Conservation (phyloP, 176 grass and related monocot genomes). For the Aegilops sharonensis region DNA sequence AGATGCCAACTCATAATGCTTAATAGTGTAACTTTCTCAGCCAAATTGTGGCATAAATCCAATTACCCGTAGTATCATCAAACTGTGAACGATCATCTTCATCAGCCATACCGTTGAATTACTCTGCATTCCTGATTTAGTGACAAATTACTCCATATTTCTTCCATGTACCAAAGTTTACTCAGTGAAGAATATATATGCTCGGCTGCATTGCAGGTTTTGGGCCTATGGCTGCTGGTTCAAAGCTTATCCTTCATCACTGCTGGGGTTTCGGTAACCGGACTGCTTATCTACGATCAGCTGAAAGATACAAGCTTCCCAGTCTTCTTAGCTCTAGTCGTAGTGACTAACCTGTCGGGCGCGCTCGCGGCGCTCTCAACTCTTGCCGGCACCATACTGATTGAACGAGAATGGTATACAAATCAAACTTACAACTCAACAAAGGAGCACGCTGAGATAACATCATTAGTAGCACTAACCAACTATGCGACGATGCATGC, state of each 20-base stretch:
- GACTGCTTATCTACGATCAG: constrained; percentile 41
- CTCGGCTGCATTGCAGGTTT: constrained; percentile 37
- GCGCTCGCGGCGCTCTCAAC: constrained; percentile 79
- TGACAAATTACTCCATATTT: too few relatives aligned
- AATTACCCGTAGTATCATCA: too few relatives aligned
- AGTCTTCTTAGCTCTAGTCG: constrained; percentile 49
- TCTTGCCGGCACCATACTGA: constrained; percentile 83
- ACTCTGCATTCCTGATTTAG: too few relatives aligned
- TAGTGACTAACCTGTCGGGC: constrained; percentile 68
- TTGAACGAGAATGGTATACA: constrained; percentile 85
- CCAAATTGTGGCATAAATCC: too few relatives aligned
- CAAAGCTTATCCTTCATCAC: constrained; percentile 73
- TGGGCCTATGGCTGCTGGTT: constrained; percentile 61
- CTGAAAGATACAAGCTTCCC: constrained; percentile 44
- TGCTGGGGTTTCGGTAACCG: constrained; percentile 57
- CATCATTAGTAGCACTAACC: background rate
- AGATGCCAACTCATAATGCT: too few relatives aligned
- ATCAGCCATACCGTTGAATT: too few relatives aligned
- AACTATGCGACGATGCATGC: background rate
- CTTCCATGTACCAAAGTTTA: too few relatives aligned
- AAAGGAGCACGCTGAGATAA: background rate
- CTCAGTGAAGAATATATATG: background rate
- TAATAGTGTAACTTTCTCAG: too few relatives aligned
- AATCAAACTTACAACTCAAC: background rate
- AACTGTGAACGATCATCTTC: too few relatives aligned